Evolutionary conservation across 352 stramenopile species (phyloP).

Genomic region (Pythium rishiriense): DNA sequence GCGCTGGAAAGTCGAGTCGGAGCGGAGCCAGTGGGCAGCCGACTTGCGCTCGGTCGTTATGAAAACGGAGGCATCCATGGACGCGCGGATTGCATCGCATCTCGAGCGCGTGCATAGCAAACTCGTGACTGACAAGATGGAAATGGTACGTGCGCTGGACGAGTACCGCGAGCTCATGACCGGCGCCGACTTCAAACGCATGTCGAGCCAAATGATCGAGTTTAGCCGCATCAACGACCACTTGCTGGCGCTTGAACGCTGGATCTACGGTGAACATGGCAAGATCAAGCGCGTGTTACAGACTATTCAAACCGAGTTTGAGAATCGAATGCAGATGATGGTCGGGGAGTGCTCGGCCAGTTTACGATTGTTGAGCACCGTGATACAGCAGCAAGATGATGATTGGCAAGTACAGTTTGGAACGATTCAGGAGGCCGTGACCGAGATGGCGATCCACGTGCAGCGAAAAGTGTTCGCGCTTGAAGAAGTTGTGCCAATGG

Average conservation of each 20-base stretch:
- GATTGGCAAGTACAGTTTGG: conserved; percentile 28
- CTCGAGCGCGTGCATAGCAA: conserved; percentile 47
- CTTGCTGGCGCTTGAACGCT: conserved; percentile 54
- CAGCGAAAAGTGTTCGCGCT: conserved; percentile 52
- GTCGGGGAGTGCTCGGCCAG: conserved; percentile 34
- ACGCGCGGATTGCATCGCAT: conserved; percentile 42
- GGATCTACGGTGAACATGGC: conserved; percentile 49
- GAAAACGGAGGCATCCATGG: conserved; percentile 45
- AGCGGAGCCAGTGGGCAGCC: conserved; percentile 32
- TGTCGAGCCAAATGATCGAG: conserved; percentile 51
- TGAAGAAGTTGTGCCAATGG: conserved; percentile 62
- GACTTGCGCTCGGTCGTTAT: conserved; percentile 30
- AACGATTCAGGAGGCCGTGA: conserved; percentile 34
- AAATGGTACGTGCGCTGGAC: conserved; percentile 50
- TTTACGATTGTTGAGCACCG: conserved; percentile 32
- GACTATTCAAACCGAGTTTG: conserved; percentile 34
- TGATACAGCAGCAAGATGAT: conserved; percentile 42
- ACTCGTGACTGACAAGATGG: conserved; percentile 50
- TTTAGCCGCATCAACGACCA: conserved; percentile 61
- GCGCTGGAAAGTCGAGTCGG: conserved; percentile 41
- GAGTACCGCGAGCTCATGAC: conserved; percentile 49
- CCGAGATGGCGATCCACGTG: conserved; percentile 35
- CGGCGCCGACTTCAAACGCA: conserved; percentile 48
- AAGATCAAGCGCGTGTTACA: conserved; percentile 59
- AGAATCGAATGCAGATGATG: conserved; percentile 41